A percentile compares a stretch with the other conserved stretches of the same genome.
These are phyloP conservation scores for Trichoderma sp. DNA, from an alignment of 2,329 filamentous ascomycete species.

Conservation along the genomic window DNA sequence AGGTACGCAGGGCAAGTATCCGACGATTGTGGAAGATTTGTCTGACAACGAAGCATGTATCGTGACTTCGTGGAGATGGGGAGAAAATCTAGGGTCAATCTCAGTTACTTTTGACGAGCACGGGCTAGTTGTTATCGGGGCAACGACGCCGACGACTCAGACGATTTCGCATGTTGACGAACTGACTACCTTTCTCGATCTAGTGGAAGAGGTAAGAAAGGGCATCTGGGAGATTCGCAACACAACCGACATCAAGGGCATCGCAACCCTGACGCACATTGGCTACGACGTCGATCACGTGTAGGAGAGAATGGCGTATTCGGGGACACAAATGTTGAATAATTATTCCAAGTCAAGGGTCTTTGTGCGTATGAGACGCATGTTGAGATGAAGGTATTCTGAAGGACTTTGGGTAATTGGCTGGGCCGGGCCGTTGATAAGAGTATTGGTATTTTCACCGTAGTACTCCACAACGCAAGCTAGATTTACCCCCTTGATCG, in stretches of 20 bases:
- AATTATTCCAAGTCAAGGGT: slow-evolving; percentile 7
- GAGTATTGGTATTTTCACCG: too few species aligned
- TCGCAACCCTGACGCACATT: slow-evolving; percentile 67
- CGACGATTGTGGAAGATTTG: slow-evolving; percentile 61
- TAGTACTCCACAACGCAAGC: too few species aligned
- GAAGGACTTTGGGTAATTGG: too few species aligned
- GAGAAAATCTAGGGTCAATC: slow-evolving; percentile 68
- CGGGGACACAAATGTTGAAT: neutral
- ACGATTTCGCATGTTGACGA: slow-evolving; percentile 60
- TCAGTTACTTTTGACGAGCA: slow-evolving; percentile 64
- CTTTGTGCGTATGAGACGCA: slow-evolving; percentile 1
- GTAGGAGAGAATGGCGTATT: neutral
- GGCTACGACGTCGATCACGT: slow-evolving; percentile 64
- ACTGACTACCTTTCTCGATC: slow-evolving; percentile 59
- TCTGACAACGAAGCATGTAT: slow-evolving; percentile 68
- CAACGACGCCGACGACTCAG: slow-evolving; percentile 61
- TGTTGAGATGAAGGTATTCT: neutral
- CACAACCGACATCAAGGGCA: slow-evolving; percentile 63
- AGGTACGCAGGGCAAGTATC: slow-evolving; percentile 60
- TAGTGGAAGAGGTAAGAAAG: slow-evolving; percentile 58
- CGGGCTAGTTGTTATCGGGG: slow-evolving; percentile 63
- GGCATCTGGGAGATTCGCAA: slow-evolving; percentile 62
- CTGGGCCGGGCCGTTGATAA: too few species aligned
- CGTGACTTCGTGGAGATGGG: slow-evolving; percentile 70
- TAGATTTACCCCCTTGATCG: too few species aligned